Base-by-base conservation (phyloP, 1,139 yeast genomes). In the Blastobotrys ciferrii region DNA sequence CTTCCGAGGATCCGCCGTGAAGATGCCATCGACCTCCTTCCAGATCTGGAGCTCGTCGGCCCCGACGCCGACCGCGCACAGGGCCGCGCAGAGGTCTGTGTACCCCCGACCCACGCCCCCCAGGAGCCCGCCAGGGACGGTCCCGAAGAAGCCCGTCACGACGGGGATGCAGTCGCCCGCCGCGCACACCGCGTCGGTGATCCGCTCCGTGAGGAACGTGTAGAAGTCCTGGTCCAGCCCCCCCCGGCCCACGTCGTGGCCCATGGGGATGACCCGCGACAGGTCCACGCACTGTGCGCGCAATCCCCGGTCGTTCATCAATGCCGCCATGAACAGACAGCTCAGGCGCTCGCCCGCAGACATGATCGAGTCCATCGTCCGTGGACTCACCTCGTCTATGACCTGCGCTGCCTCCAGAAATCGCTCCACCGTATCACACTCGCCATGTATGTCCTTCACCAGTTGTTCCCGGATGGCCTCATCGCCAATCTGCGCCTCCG, bases 1-100 rank as follows among this genome's bases (percentile, higher is more conserved):
- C 62, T 92, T 92, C 54, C 98, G 76, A 30, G 98, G 98, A 66
- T 92, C 98, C 1, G 98, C 98, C 0, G 98, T 91, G 72, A 92
- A 92, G 41, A 92, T 92, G 58, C 98, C 98, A 66, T 92, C 98
- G 45, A 92, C 98, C 72, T 92, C 98, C 63, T 92, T 92, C 98
- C 98, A 92, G 44, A 92, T 87, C 71, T 92, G 98, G 50, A 92
- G 74, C 69, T 92, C 98, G 43, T 88, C 95, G 1, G 98, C 98
- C 58, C 77, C 81, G 47, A 85, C 69, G 1, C 97, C 98, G 25
- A 92, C 98, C 0, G 98, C 97, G 38, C 89, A 79, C 63, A 92
- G 76, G 0, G 98, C 98, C 14, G 98, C 98, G 74, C 98, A 92
- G 58, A 92, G 73, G 67, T 92, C 98, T 13, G 98, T 92, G 68